Evolutionary conservation across 2,329 filamentous ascomycete genomes (phyloP), one percentile per base, ranked within the genome.

Genomic region (Penicillium aurantiogriseum): DNA sequence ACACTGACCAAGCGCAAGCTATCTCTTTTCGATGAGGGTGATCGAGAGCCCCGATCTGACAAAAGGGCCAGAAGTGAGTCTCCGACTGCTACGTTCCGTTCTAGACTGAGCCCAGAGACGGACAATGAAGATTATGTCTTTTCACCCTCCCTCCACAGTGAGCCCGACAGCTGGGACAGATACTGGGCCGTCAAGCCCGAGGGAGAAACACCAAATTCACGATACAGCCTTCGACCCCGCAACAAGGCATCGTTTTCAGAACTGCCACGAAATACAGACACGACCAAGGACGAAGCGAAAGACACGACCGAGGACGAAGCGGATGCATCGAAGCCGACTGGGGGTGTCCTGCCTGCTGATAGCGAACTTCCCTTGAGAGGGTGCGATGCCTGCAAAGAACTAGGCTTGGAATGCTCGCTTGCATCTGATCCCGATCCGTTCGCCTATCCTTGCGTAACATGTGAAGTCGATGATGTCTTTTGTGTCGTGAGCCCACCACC

Each of bases 381-480:
- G 4, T 79, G 76, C 57, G 59, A 62, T 25, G 51, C 59, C 4
- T 79, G 77, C 54, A 54, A 52, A 57, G 31, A 63, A 27, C 8
- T 64, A 36, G 23, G 33, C 19, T 4, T 76, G 64, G 56, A 63
- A 6, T 78, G 77, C 56, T 70, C 71, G 0, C 64, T 79, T 40
- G 15, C 19, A 39, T 46, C 33, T 4, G 49, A 75, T 13, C 61
- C 72, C 4, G 63, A 73, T 51, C 69, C 69, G 15, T 57, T 60
- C 4, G 50, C 57, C 2, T 78, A 75, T 61, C 76, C 76, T 4
- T 79, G 77, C 60, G 40, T 64, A 10, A 60, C 60, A 15, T 79
- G 77, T 54, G 54, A 44, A 5, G 67, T 67, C 3, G 64, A 70
- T 38, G 62, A 60, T 5, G 47, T 68, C 15, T 70, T 74, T 15